phyloP scores from a whole-genome alignment of 2,329 filamentous ascomycete genomes.

The Furcasterigmium furcatum region DNA sequence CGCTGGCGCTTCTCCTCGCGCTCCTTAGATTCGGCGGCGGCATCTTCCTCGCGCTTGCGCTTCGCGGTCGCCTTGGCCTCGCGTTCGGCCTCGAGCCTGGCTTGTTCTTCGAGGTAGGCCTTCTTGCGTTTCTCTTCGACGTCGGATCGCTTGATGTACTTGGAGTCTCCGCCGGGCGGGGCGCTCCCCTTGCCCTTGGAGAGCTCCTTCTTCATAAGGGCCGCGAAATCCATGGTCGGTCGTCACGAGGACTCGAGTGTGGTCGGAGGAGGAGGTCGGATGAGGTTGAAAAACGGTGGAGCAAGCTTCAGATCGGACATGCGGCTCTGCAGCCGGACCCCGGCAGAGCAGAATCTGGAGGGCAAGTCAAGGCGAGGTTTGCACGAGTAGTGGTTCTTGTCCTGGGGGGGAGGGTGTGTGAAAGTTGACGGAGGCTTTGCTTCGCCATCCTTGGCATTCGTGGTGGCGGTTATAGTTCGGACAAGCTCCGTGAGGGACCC shows the following conservation, averaged over 20 bases:
- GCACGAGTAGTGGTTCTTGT: neutral
- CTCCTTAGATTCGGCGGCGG: slow-evolving; percentile 61
- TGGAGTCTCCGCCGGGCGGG: slow-evolving; percentile 46
- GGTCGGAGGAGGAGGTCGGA: neutral
- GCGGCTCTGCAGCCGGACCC: slow-evolving; percentile 1
- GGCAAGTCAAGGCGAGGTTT: neutral
- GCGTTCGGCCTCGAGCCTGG: slow-evolving; percentile 67
- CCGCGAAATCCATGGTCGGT: slow-evolving; percentile 82
- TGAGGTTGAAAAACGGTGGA: neutral
- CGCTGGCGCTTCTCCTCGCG: slow-evolving; percentile 79
- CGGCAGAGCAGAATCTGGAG: neutral
- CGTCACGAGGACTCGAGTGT: neutral
- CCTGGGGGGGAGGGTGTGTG: neutral
- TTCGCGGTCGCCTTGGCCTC: slow-evolving; percentile 70
- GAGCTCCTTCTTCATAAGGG: slow-evolving; percentile 90
- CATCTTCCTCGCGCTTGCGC: slow-evolving; percentile 86
- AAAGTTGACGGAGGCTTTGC: slow-evolving; percentile 1
- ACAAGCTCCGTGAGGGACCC: neutral
- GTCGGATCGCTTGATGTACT: slow-evolving; percentile 84
- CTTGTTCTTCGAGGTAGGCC: slow-evolving; percentile 80
- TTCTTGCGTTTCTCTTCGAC: slow-evolving; percentile 78
- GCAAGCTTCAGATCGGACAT: neutral
- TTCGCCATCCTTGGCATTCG: neutral
- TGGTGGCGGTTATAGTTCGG: slow-evolving; percentile 1
- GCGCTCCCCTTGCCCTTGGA: slow-evolving; percentile 64